Evolutionary conservation across 331 rosid species (phyloP), one percentile per base, ranked within the genome.

Genomic region (Malus hybrid): DNA sequence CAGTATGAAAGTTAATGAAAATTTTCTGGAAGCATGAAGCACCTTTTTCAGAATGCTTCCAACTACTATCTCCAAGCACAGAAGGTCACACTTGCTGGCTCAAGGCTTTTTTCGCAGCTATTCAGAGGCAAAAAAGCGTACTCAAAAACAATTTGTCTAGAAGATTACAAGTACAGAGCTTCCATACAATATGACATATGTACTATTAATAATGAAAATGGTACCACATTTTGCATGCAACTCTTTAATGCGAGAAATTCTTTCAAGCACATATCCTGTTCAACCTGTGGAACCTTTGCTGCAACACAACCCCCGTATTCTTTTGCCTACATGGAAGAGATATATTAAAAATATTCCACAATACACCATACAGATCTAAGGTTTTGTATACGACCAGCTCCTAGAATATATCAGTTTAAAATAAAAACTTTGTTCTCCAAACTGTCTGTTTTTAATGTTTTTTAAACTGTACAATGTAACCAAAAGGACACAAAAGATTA

Each of bases 151-250:
- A 39, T 62, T 60, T 77, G 20, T 42, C 54, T 28, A 12, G 36
- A 71, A 70, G 57, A 68, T 29, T 27, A 12, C 20, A 82, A 50
- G 70, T 54, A 52, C 10, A 52, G 82, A 69, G 75, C 52, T 57
- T 8, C 66, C 24, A 57, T 59, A 69, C 27, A 72, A 16, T 52
- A 75, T 28, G 50, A 48, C 44, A 44, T 64, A 22, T 22, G 71
- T 46, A 75, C 54, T 32, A 27, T 61, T 34, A 68, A 48, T 24
- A 32, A 60, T 59, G 54, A 62, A 22, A 66, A 27, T 15, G 3
- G 42, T 90, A 95, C 97, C 99, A 46, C 79, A 50, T 86, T 86
- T 80, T 90, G 97, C 99, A 92, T 89, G 83, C 99, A 95, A 86
- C 79, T 82, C 81, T 95, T 90, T 55, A 92, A 86, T 74, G 85